These are phyloP conservation scores for Leccinum subgranulosum DNA, from an alignment of 768 basidiomycete genomes.

Conservation along the genomic window DNA sequence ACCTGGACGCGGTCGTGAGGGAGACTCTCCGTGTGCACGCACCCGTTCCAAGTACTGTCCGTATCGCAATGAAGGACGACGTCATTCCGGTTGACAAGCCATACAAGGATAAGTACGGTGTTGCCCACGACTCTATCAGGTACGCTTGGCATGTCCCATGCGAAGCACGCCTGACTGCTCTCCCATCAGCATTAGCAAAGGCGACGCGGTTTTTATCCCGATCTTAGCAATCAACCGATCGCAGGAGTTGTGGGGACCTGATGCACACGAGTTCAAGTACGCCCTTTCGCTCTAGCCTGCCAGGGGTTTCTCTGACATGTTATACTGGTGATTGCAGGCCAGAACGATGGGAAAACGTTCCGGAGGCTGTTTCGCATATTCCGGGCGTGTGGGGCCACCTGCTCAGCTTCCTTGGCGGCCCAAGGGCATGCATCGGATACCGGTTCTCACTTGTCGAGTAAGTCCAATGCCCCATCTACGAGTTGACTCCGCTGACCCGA, in stretches of 20 bases:
- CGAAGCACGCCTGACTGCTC: background rate
- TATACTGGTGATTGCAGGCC: background rate
- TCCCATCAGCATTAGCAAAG: constrained; percentile 38
- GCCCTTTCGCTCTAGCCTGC: background rate
- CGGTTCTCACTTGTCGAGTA: constrained; percentile 61
- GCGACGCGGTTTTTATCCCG: constrained; percentile 46
- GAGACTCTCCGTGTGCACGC: constrained; percentile 58
- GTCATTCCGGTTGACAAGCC: constrained; percentile 48
- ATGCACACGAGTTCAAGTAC: constrained; percentile 58
- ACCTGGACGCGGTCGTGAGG: constrained; percentile 63
- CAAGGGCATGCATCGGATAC: constrained; percentile 65
- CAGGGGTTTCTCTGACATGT: background rate
- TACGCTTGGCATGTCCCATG: constrained; percentile 10
- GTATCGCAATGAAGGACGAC: constrained; percentile 51
- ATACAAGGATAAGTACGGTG: constrained; percentile 42
- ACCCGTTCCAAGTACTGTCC: constrained; percentile 43
- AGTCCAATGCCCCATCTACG: constrained; percentile 17
- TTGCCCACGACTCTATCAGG: constrained; percentile 37
- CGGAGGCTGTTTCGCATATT: constrained; percentile 41
- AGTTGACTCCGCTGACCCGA: background rate
- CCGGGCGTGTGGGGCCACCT: constrained; percentile 63
- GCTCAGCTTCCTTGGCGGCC: constrained; percentile 62
- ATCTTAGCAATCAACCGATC: constrained; percentile 52
- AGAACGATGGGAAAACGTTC: constrained; percentile 52
- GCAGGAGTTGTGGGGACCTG: constrained; percentile 58